Evolutionary conservation across 768 basidiomycete genomes (phyloP), one percentile per base, ranked within the genome.

Genomic region (Trametes gibbosa): DNA sequence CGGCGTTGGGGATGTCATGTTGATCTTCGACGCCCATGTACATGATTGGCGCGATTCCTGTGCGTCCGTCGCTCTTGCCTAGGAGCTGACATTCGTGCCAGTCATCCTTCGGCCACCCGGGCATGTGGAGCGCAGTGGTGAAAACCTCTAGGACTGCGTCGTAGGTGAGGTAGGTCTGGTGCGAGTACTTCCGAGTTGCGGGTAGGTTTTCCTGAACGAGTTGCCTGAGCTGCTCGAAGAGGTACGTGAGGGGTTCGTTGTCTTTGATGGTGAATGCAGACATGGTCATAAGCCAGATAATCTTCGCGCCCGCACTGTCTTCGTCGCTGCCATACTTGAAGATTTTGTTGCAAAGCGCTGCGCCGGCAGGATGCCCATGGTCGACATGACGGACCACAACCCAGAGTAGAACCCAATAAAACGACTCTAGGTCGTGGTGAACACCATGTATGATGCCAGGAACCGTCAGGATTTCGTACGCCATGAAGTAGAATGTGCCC

Each of bases 351-450:
- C 43, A 24, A 10, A 45, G 21, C 5, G 23, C 48, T 32, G 17
- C 32, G 16, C n/a, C n/a, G n/a, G n/a, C n/a, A n/a, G 2, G 6
- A 1, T 19, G 41, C 50, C 25, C 32, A 43, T 57, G 56, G 4
- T 39, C 23, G n/a, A n/a, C n/a, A n/a, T n/a, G n/a, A n/a, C n/a
- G n/a, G n/a, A n/a, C 47, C 13, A 59, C 27, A 23, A 59, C 19
- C 57, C 57, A 63, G 9, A 63, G 16, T 29, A 58, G 41, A 13
- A 47, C 42, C 57, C 57, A 58, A 24, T 51, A 58, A 49, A 58
- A 51, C 17, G 56, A 58, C 49, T 58, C 49, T 5, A 56, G 41
- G 29, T 58, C 57, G 34, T 58, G 57, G n/a, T 39, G 35, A 7
- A 29, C 16, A 42, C 29, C 17, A 9, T 51, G 34, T 7, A 39